These are phyloP conservation scores for Globisporangium iwayamae DNA, from an alignment of 352 stramenopile species.

Conservation along the genomic window DNA sequence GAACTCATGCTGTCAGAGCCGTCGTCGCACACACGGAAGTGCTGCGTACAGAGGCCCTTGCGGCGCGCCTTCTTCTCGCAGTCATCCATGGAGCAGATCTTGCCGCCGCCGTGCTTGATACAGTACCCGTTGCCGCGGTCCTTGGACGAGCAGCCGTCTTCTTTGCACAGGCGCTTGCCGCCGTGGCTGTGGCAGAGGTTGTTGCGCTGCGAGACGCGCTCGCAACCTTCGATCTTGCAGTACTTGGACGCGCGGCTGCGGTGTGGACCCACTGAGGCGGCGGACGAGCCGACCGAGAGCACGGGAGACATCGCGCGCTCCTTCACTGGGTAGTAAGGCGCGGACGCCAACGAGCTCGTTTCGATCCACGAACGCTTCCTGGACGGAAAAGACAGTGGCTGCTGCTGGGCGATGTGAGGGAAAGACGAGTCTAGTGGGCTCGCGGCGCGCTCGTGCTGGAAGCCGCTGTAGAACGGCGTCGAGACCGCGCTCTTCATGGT, in stretches of 20 bases:
- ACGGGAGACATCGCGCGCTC: conserved; percentile 13
- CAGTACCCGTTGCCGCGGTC: conserved; percentile 82
- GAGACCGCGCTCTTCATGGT: conserved; percentile 20
- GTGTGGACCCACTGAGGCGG: conserved; percentile 19
- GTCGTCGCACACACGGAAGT: conserved; percentile 62
- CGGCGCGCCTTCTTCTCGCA: conserved; percentile 83
- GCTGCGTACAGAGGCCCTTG: conserved; percentile 79
- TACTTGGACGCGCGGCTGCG: conserved; percentile 83
- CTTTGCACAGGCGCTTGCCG: conserved; percentile 80
- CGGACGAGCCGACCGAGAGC: conserved; percentile 14
- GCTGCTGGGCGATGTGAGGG: conserved; percentile 2
- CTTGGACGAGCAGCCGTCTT: conserved; percentile 71
- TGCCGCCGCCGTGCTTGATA: conserved; percentile 80
- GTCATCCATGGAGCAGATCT: conserved; percentile 69
- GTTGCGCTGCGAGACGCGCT: conserved; percentile 81
- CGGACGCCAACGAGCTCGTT: not conserved
- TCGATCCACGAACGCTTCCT: conserved; percentile 18
- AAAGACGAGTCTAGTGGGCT: not conserved
- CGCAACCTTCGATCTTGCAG: conserved; percentile 78
- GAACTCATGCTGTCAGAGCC: conserved; percentile 7
- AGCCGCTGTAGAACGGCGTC: conserved; percentile 16
- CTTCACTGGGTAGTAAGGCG: conserved; percentile 12
- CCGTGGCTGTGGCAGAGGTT: conserved; percentile 81
- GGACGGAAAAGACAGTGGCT: conserved; percentile 2
- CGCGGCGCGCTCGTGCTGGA: conserved; percentile 10